Evolutionary conservation across 768 basidiomycete species (phyloP).

Genomic region (Mycena floridula): DNA sequence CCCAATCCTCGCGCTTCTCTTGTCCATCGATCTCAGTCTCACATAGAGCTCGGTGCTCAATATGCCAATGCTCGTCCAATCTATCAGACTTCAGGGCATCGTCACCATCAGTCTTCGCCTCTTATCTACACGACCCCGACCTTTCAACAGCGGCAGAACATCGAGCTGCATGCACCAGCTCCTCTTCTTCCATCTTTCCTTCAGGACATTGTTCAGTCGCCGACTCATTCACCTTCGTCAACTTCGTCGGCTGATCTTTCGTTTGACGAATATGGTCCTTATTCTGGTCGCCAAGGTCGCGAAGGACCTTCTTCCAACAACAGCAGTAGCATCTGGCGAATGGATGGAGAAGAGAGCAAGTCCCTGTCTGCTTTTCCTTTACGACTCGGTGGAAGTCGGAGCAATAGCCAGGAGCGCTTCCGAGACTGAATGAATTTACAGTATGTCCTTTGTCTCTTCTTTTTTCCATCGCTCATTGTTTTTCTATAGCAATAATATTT

Average conservation of each 20-base stretch:
- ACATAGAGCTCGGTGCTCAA: slow-evolving; percentile 39
- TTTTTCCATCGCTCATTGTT: no score
- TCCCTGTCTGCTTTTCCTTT: slow-evolving; percentile 44
- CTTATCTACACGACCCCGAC: slow-evolving; percentile 30
- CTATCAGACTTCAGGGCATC: slow-evolving; percentile 61
- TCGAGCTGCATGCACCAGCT: slow-evolving; percentile 35
- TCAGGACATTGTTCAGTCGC: slow-evolving; percentile 67
- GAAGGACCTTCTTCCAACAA: neutral
- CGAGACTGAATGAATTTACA: neutral
- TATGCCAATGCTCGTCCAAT: slow-evolving; percentile 46
- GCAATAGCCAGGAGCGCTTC: slow-evolving; percentile 30
- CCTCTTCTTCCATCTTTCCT: slow-evolving; percentile 72
- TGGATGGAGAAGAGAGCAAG: slow-evolving; percentile 68
- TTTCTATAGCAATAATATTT: no score
- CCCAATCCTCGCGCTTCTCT: slow-evolving; percentile 22
- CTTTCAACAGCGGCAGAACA: slow-evolving; percentile 11
- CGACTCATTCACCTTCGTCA: slow-evolving; percentile 58
- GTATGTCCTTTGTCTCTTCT: no score
- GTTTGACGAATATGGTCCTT: slow-evolving; percentile 44
- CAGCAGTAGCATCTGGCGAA: slow-evolving; percentile 56
- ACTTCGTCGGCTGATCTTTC: slow-evolving; percentile 63
- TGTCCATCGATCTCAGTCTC: slow-evolving; percentile 49
- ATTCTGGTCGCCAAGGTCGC: neutral
- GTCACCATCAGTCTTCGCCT: slow-evolving; percentile 29
- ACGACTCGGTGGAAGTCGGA: slow-evolving; percentile 33